Evolutionary conservation across 2,329 filamentous ascomycete species (phyloP).

Genomic region (Aspergillus caelatus): DNA sequence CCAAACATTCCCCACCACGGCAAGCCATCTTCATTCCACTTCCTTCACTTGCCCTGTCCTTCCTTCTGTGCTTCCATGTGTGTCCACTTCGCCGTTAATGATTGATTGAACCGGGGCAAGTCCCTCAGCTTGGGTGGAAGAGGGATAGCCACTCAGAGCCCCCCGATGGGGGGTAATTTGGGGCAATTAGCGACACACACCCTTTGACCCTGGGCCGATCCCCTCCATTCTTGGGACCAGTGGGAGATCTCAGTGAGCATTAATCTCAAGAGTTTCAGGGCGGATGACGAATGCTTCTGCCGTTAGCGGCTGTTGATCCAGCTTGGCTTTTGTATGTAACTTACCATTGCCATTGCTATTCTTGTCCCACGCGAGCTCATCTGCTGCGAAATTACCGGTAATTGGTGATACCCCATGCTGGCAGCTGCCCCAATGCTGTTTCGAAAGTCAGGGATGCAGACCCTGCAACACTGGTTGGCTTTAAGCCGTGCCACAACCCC

Average conservation of each 20-base stretch:
- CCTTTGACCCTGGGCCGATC: conserved; percentile 17
- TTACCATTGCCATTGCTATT: conserved; percentile 3
- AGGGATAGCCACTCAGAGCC: background rate
- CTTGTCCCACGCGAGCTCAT: background rate
- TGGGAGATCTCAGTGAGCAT: conserved; percentile 10
- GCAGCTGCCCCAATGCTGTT: background rate
- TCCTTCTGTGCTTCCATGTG: background rate
- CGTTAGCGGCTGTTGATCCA: background rate
- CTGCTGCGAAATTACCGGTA: conserved; percentile 1
- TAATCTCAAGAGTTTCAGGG: conserved; percentile 17
- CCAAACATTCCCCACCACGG: conserved; percentile 12
- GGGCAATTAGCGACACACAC: background rate
- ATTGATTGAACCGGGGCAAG: conserved; percentile 4
- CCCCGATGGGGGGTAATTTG: background rate
- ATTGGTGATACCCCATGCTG: background rate
- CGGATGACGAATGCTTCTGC: conserved; percentile 11
- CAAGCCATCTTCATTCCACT: conserved; percentile 17
- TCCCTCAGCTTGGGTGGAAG: background rate
- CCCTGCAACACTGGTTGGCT: conserved; percentile 1
- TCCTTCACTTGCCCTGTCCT: background rate
- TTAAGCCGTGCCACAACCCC: conserved; percentile 9
- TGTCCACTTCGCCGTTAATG: conserved; percentile 6
- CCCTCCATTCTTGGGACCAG: conserved; percentile 4
- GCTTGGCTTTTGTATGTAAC: background rate
- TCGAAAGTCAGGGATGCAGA: conserved; percentile 7